Percentiles rank a stretch among this genome's conserved stretches.
These are phyloP conservation scores for Cladosporium sp. DNA, from an alignment of 2,329 filamentous ascomycete species.

Conservation along the genomic window DNA sequence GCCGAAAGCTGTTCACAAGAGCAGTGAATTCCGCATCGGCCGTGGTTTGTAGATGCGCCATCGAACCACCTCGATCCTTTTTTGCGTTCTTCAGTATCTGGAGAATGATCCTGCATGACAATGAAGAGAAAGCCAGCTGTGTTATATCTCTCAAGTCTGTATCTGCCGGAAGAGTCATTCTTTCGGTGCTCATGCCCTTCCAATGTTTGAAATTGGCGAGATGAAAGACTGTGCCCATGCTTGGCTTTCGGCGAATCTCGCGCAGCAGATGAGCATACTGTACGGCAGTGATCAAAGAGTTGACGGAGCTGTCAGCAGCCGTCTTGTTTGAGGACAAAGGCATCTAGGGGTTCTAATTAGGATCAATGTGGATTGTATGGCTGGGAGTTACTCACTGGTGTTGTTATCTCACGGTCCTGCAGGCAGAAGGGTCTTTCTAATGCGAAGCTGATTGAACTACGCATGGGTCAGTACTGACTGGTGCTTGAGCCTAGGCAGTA, in stretches of 20 bases:
- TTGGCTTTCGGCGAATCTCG: neutral
- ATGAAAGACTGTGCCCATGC: slow-evolving; percentile 6
- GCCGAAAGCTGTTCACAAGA: neutral
- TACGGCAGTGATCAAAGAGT: neutral
- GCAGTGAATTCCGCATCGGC: neutral
- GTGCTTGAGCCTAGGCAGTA: neutral
- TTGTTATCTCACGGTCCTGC: slow-evolving; percentile 2
- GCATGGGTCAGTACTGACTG: neutral
- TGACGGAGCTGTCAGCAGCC: neutral
- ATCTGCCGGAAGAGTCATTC: neutral
- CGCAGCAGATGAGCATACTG: slow-evolving; percentile 4
- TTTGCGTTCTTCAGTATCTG: neutral
- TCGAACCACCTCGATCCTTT: neutral
- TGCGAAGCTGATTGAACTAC: neutral
- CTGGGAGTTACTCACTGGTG: neutral
- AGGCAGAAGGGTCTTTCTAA: slow-evolving; percentile 6
- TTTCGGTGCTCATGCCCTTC: slow-evolving; percentile 2
- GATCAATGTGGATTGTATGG: neutral
- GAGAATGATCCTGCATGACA: slow-evolving; percentile 1
- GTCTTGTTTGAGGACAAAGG: neutral
- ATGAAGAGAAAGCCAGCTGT: neutral
- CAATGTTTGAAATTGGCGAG: slow-evolving; percentile 3
- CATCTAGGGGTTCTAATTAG: neutral
- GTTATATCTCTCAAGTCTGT: neutral
- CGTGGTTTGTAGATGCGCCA: neutral